Percentiles rank a stretch among this genome's conserved stretches.
Evolutionary conservation across 768 basidiomycete genomes (phyloP).

Genomic region (Suillus paluster): DNA sequence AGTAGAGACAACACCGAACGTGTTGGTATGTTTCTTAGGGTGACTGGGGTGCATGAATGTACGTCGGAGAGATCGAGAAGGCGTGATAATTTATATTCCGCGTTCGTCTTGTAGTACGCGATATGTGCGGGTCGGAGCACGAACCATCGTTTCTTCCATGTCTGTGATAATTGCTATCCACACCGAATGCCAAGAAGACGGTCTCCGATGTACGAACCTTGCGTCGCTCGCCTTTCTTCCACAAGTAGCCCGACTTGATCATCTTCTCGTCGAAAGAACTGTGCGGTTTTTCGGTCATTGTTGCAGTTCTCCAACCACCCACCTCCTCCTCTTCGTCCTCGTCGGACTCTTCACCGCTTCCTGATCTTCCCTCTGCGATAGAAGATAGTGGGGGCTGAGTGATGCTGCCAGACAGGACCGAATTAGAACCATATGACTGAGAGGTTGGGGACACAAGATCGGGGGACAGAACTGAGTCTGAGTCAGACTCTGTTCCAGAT

Average conservation of each 20-base stretch:
- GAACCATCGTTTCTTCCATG: conserved; percentile 99
- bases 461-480: conserved; percentile 69
- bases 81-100: conserved; percentile 91
- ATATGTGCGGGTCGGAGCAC: conserved; percentile 91
- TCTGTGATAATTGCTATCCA: conserved; percentile 50
- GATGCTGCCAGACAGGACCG: conserved; percentile 35
- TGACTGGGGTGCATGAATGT: conserved; percentile 86
- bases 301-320: conserved; percentile 65
- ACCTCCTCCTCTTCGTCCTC: conserved; percentile 73
- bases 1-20: conserved; percentile 91
- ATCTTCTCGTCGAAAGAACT: conserved; percentile 68
- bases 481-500: conserved; percentile 87
- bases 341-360: conserved; percentile 78
- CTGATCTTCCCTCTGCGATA: conserved; percentile 75
- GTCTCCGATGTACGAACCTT: conserved; percentile 64
- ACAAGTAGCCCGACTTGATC: conserved; percentile 91
- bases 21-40: conserved; percentile 89
- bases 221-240: conserved; percentile 97
- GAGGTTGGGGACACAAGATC: conserved; percentile 49
- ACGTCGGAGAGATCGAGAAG: conserved; percentile 87
- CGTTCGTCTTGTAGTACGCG: conserved; percentile 95
- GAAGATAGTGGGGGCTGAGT: conserved; percentile 65
- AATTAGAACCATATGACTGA: conserved; percentile 39
- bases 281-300: conserved; percentile 45
- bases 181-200: conserved; percentile 9